These are phyloP conservation scores for Ceratocystis destructans DNA, from an alignment of 2,329 filamentous ascomycete species.

Conservation along the genomic window DNA sequence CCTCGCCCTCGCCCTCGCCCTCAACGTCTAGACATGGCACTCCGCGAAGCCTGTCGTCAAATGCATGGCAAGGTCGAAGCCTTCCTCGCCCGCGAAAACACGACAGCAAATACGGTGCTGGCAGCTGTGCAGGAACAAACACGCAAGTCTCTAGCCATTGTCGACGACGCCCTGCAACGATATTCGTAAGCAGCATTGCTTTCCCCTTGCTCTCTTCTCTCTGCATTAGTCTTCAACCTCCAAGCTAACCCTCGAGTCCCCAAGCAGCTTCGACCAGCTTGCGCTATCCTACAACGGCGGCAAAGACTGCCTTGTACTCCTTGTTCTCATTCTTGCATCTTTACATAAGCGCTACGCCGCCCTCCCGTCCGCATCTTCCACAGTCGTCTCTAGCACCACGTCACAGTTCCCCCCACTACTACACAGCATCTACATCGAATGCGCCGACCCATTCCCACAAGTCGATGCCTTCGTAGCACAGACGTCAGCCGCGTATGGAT, in stretches of 20 bases:
- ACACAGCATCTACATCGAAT: slow-evolving; percentile 80
- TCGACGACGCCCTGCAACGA: slow-evolving; percentile 57
- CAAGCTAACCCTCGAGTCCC: slow-evolving; percentile 1
- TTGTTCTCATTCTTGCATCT: slow-evolving; percentile 69
- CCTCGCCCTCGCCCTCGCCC: not conserved
- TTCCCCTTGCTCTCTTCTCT: slow-evolving; percentile 8
- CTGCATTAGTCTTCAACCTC: not conserved
- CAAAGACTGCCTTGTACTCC: slow-evolving; percentile 68
- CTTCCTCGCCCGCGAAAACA: slow-evolving; percentile 50
- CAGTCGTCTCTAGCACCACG: slow-evolving; percentile 6
- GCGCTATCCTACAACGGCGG: slow-evolving; percentile 77
- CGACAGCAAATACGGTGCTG: slow-evolving; percentile 35
- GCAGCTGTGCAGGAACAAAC: slow-evolving; percentile 60
- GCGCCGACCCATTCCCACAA: slow-evolving; percentile 67
- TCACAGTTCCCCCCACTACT: slow-evolving; percentile 34
- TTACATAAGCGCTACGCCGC: slow-evolving; percentile 31
- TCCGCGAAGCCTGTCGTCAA: slow-evolving; percentile 34
- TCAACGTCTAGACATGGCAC: slow-evolving; percentile 16
- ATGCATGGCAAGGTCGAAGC: slow-evolving; percentile 47
- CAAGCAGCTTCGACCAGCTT: slow-evolving; percentile 16
- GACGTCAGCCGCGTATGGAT: slow-evolving; percentile 89
- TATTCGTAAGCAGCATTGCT: slow-evolving; percentile 48
- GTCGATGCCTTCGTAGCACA: slow-evolving; percentile 90
- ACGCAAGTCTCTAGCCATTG: slow-evolving; percentile 54
- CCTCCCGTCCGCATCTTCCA: slow-evolving; percentile 21